Percentiles rank a stretch among this genome's conserved stretches.
Conservation (phyloP, 257 asterid genomes). For the Solanum raphanifolium region DNA sequence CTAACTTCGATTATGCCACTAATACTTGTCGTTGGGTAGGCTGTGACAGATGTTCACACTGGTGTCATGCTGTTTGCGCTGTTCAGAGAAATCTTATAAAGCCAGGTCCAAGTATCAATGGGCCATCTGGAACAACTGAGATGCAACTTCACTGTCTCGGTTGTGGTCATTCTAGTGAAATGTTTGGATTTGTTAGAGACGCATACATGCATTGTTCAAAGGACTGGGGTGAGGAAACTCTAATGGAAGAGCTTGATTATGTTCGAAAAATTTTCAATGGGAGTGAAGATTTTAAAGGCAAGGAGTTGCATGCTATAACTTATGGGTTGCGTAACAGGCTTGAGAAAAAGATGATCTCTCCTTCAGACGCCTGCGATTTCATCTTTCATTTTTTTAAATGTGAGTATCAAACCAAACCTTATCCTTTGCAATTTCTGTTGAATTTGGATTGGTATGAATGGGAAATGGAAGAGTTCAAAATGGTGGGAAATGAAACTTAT, state of each 20-base stretch:
- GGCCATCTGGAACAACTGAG: conserved; percentile 60
- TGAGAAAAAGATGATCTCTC: conserved; percentile 44
- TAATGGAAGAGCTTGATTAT: conserved; percentile 73
- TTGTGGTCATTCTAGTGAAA: conserved; percentile 74
- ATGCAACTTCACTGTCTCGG: conserved; percentile 87
- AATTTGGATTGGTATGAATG: not conserved
- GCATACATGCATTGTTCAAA: conserved; percentile 58
- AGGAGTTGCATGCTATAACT: conserved; percentile 61
- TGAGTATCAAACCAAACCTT: conserved; percentile 28
- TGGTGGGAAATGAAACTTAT: too few species aligned
- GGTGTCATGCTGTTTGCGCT: conserved; percentile 91
- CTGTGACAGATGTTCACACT: conserved; percentile 77
- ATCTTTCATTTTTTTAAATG: conserved; percentile 69
- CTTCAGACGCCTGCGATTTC: conserved; percentile 57
- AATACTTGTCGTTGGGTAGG: conserved; percentile 98
- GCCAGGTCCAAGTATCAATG: conserved; percentile 61
- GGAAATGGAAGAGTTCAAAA: not conserved
- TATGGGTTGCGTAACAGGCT: conserved; percentile 53
- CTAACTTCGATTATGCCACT: conserved; percentile 71
- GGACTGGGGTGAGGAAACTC: conserved; percentile 58
- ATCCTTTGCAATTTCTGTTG: not conserved
- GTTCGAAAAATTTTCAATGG: conserved; percentile 50
- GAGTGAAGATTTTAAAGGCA: conserved; percentile 80
- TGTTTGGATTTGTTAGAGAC: conserved; percentile 93
- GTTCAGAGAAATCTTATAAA: conserved; percentile 56